A percentile compares a stretch with the other conserved stretches of the same genome.
phyloP scores from a whole-genome alignment of 2,329 filamentous ascomycete genomes.

The Fusarium incarnatum region DNA sequence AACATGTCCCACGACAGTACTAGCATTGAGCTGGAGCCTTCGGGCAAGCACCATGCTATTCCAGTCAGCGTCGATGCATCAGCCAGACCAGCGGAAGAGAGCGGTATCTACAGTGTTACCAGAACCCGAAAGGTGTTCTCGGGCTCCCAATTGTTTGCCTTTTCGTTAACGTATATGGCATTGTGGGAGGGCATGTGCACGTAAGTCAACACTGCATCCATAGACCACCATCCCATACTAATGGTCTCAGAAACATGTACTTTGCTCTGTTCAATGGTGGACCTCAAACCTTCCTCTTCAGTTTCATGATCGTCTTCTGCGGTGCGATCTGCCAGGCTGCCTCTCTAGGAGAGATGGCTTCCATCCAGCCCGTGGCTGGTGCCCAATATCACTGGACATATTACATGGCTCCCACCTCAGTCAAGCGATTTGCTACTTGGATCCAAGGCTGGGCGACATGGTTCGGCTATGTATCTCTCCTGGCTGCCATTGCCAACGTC shows the following conservation, averaged over 20 bases:
- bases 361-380: constrained; percentile 40
- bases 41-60: constrained; percentile 21
- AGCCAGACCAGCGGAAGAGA: constrained; percentile 14
- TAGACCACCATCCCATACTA: not conserved
- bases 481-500: constrained; percentile 44
- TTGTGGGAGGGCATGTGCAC: constrained; percentile 46
- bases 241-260: constrained; percentile 39
- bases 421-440: constrained; percentile 43
- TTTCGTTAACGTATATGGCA: constrained; percentile 44
- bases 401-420: constrained; percentile 35
- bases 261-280: constrained; percentile 44
- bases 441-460: constrained; percentile 44
- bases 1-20: constrained; percentile 31
- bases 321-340: constrained; percentile 42
- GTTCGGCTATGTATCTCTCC: constrained; percentile 43
- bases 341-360: constrained; percentile 43
- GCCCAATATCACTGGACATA: constrained; percentile 45
- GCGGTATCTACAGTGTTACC: constrained; percentile 37
- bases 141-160: constrained; percentile 43
- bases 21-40: constrained; percentile 35
- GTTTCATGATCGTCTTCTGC: constrained; percentile 44
- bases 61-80: constrained; percentile 29
- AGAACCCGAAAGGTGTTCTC: constrained; percentile 43
- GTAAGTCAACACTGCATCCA: constrained; percentile 4
- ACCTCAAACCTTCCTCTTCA: constrained; percentile 43